These are phyloP conservation scores for Boletellus emodensis DNA, from an alignment of 768 basidiomycete genomes.

Conservation along the genomic window DNA sequence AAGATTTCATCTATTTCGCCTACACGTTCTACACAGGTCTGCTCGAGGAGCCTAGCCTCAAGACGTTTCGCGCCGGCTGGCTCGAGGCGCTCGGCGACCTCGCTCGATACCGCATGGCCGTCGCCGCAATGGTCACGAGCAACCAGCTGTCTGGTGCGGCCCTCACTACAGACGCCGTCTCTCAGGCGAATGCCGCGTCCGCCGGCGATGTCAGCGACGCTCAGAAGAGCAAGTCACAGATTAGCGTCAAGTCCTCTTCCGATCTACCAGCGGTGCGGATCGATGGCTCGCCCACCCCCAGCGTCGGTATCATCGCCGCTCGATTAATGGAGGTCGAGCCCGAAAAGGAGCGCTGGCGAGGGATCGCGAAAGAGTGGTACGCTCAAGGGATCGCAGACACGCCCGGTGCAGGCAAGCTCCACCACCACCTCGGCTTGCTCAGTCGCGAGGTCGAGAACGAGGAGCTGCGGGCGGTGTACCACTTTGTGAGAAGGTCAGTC, in stretches of 20 bases:
- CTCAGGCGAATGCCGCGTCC: constrained; percentile 38
- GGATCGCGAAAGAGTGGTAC: constrained; percentile 92
- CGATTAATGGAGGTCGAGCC: constrained; percentile 80
- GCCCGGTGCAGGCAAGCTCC: constrained; percentile 91
- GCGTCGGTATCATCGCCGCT: constrained; percentile 83
- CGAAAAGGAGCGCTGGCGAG: constrained; percentile 89
- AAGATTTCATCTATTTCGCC: constrained; percentile 92
- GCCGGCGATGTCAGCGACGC: constrained; percentile 18
- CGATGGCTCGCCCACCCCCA: constrained; percentile 64
- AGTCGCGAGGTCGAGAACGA: constrained; percentile 80
- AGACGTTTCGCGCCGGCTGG: constrained; percentile 77
- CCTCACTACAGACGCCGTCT: constrained; percentile 57
- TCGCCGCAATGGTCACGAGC: constrained; percentile 77
- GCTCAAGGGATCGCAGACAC: constrained; percentile 79
- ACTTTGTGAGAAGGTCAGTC: constrained; percentile 88
- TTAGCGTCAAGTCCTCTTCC: constrained; percentile 33
- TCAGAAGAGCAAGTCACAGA: constrained; percentile 37
- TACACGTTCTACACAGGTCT: constrained; percentile 92
- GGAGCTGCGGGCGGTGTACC: constrained; percentile 83
- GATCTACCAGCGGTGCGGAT: constrained; percentile 51
- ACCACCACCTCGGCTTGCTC: constrained; percentile 89
- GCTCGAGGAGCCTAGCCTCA: constrained; percentile 74
- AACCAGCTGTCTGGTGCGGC: constrained; percentile 38
- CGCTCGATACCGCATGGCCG: constrained; percentile 90
- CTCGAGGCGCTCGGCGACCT: constrained; percentile 96